A percentile compares a stretch with the other conserved stretches of the same genome.
Evolutionary conservation across 495 filamentous ascomycete genomes (phyloP).

Genomic region (Penicillium silybi): DNA sequence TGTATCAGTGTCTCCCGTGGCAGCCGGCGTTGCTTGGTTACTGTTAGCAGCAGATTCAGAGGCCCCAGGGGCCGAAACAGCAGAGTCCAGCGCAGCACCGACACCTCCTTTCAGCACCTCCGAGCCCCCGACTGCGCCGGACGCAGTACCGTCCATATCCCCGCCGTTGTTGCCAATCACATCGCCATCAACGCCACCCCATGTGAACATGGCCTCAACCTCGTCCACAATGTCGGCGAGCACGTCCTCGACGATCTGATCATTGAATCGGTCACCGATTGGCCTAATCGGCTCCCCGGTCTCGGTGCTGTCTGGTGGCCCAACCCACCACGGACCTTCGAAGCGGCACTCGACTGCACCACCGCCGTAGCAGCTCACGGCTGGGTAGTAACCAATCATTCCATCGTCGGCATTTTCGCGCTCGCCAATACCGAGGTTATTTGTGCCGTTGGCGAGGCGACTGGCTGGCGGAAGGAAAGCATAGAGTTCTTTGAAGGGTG

Average conservation of each 20-base stretch:
- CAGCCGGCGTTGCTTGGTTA: slow-evolving; percentile 18
- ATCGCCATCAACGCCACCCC: slow-evolving; percentile 42
- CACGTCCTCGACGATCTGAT: slow-evolving; percentile 94
- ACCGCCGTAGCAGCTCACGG: slow-evolving; percentile 85
- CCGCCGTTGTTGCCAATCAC: slow-evolving; percentile 28
- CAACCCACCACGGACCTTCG: slow-evolving; percentile 84
- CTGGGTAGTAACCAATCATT: slow-evolving; percentile 91
- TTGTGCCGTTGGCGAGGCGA: slow-evolving; percentile 50
- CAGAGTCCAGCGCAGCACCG: slow-evolving; percentile 32
- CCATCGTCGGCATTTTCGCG: slow-evolving; percentile 86
- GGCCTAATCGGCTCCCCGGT: slow-evolving; percentile 45
- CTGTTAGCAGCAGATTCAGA: slow-evolving; percentile 26
- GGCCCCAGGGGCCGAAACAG: slow-evolving; percentile 18
- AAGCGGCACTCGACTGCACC: slow-evolving; percentile 91
- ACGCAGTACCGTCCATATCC: slow-evolving; percentile 25
- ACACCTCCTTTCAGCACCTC: slow-evolving; percentile 37
- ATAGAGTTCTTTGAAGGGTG: slow-evolving; percentile 81
- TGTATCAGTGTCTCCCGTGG: slow-evolving; percentile 5
- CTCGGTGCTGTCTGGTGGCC: slow-evolving; percentile 52
- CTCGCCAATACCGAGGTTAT: slow-evolving; percentile 70
- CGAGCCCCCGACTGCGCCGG: slow-evolving; percentile 33
- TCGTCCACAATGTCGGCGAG: slow-evolving; percentile 91
- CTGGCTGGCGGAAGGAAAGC: slow-evolving; percentile 91
- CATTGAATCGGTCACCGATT: slow-evolving; percentile 77
- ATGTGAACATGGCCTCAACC: slow-evolving; percentile 59